Evolutionary conservation across 2,329 filamentous ascomycete species (phyloP).

Genomic region (Hymenoscyphus fraxineus): DNA sequence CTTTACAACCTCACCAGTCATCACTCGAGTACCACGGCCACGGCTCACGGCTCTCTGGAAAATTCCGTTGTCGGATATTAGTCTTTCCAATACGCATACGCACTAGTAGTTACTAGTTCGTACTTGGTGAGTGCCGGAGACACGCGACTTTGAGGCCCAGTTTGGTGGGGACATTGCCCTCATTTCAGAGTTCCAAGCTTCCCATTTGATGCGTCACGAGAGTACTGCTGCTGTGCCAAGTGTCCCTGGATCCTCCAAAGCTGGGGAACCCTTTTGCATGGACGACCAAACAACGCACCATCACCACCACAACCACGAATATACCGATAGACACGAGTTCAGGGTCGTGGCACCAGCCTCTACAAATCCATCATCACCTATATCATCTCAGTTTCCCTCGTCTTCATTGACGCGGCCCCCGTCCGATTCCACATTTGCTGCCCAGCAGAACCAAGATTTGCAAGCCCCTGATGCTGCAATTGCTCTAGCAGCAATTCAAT

Average conservation of each 20-base stretch:
- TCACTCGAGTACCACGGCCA: not conserved
- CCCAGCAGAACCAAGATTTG: slow-evolving; percentile 18
- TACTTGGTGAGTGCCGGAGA: not conserved
- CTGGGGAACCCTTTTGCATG: not conserved
- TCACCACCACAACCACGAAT: not conserved
- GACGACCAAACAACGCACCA: not conserved
- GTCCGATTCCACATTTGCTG: slow-evolving; percentile 16
- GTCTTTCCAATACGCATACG: not conserved
- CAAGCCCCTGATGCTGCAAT: slow-evolving; percentile 26
- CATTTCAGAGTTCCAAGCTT: not conserved
- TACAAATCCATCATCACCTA: not conserved
- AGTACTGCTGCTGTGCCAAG: not conserved
- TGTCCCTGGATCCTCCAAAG: not conserved
- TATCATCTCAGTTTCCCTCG: slow-evolving; percentile 16
- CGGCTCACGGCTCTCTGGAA: not conserved
- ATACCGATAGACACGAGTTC: not conserved
- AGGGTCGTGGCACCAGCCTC: not conserved
- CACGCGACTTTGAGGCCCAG: not conserved
- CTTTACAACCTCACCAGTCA: not conserved
- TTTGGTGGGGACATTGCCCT: not conserved
- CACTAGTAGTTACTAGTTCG: not conserved
- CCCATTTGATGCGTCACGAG: not conserved
- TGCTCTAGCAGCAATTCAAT: slow-evolving; percentile 21
- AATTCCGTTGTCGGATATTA: not conserved
- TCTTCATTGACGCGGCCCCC: slow-evolving; percentile 17